Evolutionary conservation across 306 rosid genomes (phyloP), one percentile per base, ranked within the genome.

Genomic region (Vachellia collinsii): DNA sequence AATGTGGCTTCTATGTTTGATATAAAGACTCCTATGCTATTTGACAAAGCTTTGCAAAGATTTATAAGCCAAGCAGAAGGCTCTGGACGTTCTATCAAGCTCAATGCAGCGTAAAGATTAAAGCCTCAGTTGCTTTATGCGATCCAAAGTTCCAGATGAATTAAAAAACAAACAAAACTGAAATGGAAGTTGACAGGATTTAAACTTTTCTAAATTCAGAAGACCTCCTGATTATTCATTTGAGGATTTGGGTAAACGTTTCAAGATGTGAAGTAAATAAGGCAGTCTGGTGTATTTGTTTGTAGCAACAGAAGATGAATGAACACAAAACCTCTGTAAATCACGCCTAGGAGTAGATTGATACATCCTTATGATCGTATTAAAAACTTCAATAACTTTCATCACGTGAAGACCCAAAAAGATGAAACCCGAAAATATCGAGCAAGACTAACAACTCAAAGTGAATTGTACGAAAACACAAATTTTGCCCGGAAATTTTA

Each of bases 401-500:
- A 29, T 29, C 34, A 29, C 34, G 2, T 0, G 34, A 0, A 29
- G 34, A 29, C 34, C 34, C 34, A 29, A 1, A 29, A 29, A 29
- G 34, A 29, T 29, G 34, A 29, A 29, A 29, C 34, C 34, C 34
- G 34, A 29, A 29, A 29, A 29, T 29, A 29, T 29, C 34, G 34
- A 29, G 34, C 34, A 29, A 29, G 34, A 1, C 34, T 29, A 29
- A 29, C 34, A 29, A 29, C 34, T 29, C 34, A 29, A 29, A 29
- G 34, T 29, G 64, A 74, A 72, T 25, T 6, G 11, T 53, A 64
- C 41, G 10, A 22, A 81, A 65, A 36, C 11, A 54, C 29, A 62
- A 73, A 72, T 38, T 12, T 82, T 70, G 29, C 22, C 67, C 63
- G 11, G 34, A 43, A 68, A 25, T 66, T 50, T 39, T 43, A 66